These are phyloP conservation scores for Cephalotrichum gorgonifer DNA, from an alignment of 2,329 filamentous ascomycete genomes.

Conservation along the genomic window DNA sequence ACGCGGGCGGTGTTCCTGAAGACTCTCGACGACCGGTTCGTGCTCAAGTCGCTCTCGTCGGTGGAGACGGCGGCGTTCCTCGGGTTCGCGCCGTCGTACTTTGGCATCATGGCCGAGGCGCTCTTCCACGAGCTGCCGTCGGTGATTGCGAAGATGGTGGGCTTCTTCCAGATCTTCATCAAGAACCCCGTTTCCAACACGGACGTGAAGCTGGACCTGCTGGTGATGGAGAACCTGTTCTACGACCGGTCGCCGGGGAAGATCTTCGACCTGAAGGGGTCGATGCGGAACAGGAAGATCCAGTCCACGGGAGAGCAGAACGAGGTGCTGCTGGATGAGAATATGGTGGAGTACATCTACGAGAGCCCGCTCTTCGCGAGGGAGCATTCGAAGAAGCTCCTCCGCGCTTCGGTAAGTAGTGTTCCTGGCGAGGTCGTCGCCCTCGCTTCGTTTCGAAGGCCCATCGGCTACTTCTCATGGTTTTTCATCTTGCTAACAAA, in stretches of 20 bases:
- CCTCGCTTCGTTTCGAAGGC: background rate
- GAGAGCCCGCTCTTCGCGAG: constrained; percentile 91
- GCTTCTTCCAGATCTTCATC: constrained; percentile 94
- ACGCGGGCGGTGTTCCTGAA: constrained; percentile 97
- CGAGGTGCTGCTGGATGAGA: constrained; percentile 93
- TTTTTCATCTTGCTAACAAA: background rate
- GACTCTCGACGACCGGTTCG: constrained; percentile 86
- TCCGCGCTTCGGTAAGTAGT: constrained; percentile 58
- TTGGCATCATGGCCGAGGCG: constrained; percentile 92
- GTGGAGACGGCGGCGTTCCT: constrained; percentile 92
- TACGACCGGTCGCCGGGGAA: constrained; percentile 86
- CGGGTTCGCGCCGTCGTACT: constrained; percentile 92
- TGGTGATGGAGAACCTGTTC: constrained; percentile 97
- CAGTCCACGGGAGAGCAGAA: constrained; percentile 92
- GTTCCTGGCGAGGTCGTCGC: background rate
- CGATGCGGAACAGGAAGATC: constrained; percentile 97
- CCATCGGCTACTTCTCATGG: background rate
- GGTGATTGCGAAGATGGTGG: constrained; percentile 98
- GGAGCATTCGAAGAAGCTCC: constrained; percentile 90
- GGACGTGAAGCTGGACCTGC: constrained; percentile 87
- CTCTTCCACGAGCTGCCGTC: constrained; percentile 92
- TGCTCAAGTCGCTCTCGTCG: constrained; percentile 82
- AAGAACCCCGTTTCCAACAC: constrained; percentile 87
- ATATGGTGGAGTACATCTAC: constrained; percentile 98
- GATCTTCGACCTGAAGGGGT: constrained; percentile 93